These are phyloP conservation scores for Chionographis japonica DNA, from an alignment of 106 monocot genomes.

Conservation along the genomic window DNA sequence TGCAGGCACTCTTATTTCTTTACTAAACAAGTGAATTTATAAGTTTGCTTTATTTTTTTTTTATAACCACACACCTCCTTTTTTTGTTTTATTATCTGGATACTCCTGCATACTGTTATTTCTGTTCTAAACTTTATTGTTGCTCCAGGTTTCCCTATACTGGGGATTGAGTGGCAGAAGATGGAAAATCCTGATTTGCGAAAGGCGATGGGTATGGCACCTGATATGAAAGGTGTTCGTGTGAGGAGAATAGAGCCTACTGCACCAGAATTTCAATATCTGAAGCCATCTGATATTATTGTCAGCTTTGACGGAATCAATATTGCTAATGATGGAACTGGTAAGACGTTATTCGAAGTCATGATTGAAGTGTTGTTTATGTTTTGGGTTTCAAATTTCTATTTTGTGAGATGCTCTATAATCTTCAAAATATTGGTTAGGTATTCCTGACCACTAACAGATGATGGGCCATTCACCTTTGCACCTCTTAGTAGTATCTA, in stretches of 20 bases:
- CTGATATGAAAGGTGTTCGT: conserved; percentile 89
- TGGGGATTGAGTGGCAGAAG: conserved; percentile 98
- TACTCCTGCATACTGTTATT: background rate
- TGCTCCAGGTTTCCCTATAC: conserved; percentile 76
- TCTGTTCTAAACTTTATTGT: background rate
- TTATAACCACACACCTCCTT: background rate
- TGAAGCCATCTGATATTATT: conserved; percentile 90
- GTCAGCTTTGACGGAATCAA: conserved; percentile 96
- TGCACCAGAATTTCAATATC: conserved; percentile 72
- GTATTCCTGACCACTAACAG: too few relatives aligned
- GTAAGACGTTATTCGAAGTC: conserved; percentile 15
- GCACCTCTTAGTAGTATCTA: too few relatives aligned
- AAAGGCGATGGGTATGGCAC: conserved; percentile 88
- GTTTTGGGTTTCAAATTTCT: too few relatives aligned
- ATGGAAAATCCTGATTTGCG: conserved; percentile 99
- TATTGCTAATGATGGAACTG: conserved; percentile 99
- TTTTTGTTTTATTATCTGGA: background rate
- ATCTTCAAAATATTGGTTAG: too few relatives aligned
- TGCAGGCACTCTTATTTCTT: too few relatives aligned
- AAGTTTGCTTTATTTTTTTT: too few relatives aligned
- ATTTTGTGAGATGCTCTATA: too few relatives aligned
- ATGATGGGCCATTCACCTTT: too few relatives aligned
- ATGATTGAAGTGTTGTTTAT: background rate
- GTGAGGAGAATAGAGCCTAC: conserved; percentile 91
- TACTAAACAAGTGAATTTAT: too few relatives aligned